phyloP scores from a whole-genome alignment of 2,329 filamentous ascomycete species.

The Nigrospora sphaerica region DNA sequence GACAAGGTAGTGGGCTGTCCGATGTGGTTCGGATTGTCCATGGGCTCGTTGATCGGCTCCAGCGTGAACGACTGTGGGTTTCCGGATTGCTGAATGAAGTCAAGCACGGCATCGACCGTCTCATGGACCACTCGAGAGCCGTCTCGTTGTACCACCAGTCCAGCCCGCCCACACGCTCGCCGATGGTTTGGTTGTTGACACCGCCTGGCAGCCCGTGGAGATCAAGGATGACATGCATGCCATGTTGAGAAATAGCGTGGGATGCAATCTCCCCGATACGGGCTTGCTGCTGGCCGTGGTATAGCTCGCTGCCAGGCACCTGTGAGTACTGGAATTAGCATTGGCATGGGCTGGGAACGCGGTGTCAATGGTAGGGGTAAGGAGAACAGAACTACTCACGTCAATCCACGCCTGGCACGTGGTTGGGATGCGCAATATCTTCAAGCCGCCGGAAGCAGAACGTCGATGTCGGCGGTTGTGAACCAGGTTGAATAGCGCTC shows the following conservation, averaged over 20 bases:
- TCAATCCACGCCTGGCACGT: conserved; percentile 1
- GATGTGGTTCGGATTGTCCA: not conserved
- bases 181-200: not conserved
- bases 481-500: not conserved
- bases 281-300: not conserved
- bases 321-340: too few relatives aligned
- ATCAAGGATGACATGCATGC: not conserved
- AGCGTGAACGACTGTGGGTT: not conserved
- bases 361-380: too few relatives aligned
- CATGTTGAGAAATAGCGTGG: not conserved
- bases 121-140: not conserved
- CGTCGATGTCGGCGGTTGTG: not conserved
- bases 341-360: too few relatives aligned
- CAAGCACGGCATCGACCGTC: not conserved
- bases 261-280: not conserved
- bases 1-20: not conserved
- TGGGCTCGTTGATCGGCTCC: conserved; percentile 1
- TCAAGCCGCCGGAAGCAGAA: not conserved
- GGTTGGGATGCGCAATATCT: not conserved
- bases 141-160: conserved; percentile 2
- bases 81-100: not conserved
- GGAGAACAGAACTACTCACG: too few relatives aligned
- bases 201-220: not conserved
- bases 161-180: not conserved
- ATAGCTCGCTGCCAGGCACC: not conserved